These are phyloP conservation scores for Endoconidiophora laricicola DNA, from an alignment of 2,329 filamentous ascomycete species.

Conservation along the genomic window DNA sequence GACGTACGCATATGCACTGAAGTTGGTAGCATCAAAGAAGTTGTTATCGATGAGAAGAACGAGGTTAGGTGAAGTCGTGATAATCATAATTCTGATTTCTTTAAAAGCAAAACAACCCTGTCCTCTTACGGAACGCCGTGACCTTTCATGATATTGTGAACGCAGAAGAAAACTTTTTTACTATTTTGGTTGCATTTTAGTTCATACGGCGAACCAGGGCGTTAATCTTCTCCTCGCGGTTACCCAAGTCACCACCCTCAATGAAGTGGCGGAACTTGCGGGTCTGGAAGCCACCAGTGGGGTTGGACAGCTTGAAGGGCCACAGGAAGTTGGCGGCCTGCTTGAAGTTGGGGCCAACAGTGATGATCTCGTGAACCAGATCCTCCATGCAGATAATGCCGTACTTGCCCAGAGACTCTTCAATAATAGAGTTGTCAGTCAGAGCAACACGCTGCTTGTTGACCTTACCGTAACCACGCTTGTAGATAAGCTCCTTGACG, in stretches of 20 bases:
- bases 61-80: neutral
- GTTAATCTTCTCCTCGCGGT: constrained; percentile 98
- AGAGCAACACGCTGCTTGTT: constrained; percentile 94
- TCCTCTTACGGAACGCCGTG: constrained; percentile 14
- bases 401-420: constrained; percentile 93
- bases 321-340: constrained; percentile 98
- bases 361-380: constrained; percentile 97
- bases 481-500: constrained; percentile 98
- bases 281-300: constrained; percentile 85
- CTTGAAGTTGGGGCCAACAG: constrained; percentile 99
- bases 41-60: too few species aligned
- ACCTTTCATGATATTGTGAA: constrained; percentile 19
- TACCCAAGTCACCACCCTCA: constrained; percentile 94
- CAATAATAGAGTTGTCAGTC: constrained; percentile 95
- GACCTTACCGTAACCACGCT: constrained; percentile 98
- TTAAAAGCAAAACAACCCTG: constrained; percentile 13
- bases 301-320: constrained; percentile 99
- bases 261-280: constrained; percentile 99
- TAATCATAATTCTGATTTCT: constrained; percentile 10
- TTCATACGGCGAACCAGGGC: constrained; percentile 95
- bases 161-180: constrained; percentile 17
- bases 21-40: neutral
- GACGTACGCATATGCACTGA: neutral
- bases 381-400: constrained; percentile 99
- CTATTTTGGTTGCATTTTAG: constrained; percentile 34